phyloP scores from a whole-genome alignment of 2,329 filamentous ascomycete species.

The Cordyceps militaris region DNA sequence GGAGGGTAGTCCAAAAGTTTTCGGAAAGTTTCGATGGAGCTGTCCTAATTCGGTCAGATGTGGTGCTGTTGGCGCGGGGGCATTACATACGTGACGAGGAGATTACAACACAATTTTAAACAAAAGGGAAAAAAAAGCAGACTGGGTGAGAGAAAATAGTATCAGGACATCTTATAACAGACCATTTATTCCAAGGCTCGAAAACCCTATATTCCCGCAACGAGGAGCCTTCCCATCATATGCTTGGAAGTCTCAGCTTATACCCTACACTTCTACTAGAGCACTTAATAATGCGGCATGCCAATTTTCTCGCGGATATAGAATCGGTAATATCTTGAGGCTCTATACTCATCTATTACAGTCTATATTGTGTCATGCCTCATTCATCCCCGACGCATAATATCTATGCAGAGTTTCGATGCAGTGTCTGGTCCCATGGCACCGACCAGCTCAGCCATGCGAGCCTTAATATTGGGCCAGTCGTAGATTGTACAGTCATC shows the following conservation, averaged over 20 bases:
- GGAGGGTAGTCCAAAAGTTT: constrained; percentile 5
- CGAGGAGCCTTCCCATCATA: no score
- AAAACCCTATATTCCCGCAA: no score
- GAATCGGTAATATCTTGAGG: no score
- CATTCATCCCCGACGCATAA: constrained; percentile 23
- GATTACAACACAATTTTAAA: background rate
- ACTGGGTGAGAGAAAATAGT: no score
- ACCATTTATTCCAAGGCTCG: no score
- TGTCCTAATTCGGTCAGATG: constrained; percentile 2
- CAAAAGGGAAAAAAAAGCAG: no score
- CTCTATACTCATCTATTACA: background rate
- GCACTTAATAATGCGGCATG: no score
- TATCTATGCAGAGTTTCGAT: constrained; percentile 51
- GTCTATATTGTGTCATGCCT: background rate
- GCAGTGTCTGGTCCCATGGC: constrained; percentile 56
- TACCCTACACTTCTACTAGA: no score
- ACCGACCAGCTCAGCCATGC: constrained; percentile 61
- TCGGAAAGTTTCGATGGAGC: constrained; percentile 10
- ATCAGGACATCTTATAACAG: no score
- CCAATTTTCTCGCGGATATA: no score
- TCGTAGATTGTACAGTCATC: constrained; percentile 43
- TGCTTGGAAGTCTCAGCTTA: no score
- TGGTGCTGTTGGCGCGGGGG: background rate
- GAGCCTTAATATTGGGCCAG: constrained; percentile 47
- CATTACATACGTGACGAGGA: no score